These are phyloP conservation scores for Paradendryphiella salina DNA, from an alignment of 2,329 filamentous ascomycete genomes.

Conservation along the genomic window DNA sequence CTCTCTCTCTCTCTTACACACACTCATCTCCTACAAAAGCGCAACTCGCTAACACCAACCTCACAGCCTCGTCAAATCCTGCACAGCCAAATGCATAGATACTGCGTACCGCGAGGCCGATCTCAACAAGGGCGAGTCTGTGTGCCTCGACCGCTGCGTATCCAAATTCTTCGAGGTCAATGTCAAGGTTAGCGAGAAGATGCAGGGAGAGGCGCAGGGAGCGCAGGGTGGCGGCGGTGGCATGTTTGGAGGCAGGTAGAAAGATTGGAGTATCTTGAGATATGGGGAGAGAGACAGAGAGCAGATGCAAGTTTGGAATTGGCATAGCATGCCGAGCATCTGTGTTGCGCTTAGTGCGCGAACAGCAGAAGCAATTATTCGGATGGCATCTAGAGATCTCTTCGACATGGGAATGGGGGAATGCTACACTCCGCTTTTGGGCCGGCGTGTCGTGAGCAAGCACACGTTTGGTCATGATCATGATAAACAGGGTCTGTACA, in stretches of 20 bases:
- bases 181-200: conserved; percentile 95
- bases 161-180: conserved; percentile 99
- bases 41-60: background rate
- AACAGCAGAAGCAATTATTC: background rate
- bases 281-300: background rate
- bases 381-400: background rate
- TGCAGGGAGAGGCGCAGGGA: conserved; percentile 81
- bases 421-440: conserved; percentile 2
- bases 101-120: conserved; percentile 91
- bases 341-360: background rate
- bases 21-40: background rate
- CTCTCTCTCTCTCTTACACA: no score
- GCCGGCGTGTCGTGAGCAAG: background rate
- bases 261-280: no score
- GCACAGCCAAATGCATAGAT: conserved; percentile 92
- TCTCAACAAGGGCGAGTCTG: conserved; percentile 97
- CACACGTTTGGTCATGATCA: background rate
- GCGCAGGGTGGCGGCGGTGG: conserved; percentile 45
- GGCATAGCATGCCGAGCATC: no score
- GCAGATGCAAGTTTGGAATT: background rate
- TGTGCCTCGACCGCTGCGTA: conserved; percentile 96
- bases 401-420: background rate
- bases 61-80: conserved; percentile 78
- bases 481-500: conserved; percentile 16
- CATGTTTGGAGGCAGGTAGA: conserved; percentile 38